phyloP scores from a whole-genome alignment of 257 asterid species.

The Solanum gandarillasii region DNA sequence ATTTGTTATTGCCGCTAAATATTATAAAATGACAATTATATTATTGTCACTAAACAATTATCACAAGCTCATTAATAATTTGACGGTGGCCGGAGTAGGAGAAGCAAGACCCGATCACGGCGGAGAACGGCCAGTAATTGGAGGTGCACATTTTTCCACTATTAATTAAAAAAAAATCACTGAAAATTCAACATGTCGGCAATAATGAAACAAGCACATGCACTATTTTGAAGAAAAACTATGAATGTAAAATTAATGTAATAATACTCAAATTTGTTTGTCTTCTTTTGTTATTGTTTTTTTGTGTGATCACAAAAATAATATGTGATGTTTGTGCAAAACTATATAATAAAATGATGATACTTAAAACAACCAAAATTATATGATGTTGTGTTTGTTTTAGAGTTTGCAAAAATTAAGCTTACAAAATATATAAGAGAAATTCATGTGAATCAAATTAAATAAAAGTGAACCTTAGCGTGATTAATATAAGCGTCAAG shows the following conservation, averaged over 20 bases:
- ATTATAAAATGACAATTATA: too few relatives aligned
- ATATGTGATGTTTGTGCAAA: slow-evolving; percentile 2
- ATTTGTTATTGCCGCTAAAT: too few relatives aligned
- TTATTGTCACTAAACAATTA: too few relatives aligned
- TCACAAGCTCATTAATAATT: background rate
- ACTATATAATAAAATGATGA: slow-evolving; percentile 3
- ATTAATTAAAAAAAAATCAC: background rate
- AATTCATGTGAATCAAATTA: background rate
- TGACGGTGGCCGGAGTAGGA: background rate
- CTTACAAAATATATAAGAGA: background rate
- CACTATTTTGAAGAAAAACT: background rate
- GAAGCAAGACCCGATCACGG: slow-evolving; percentile 13
- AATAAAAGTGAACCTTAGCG: background rate
- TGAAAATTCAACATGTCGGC: slow-evolving; percentile 17
- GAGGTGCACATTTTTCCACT: background rate
- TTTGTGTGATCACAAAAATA: background rate
- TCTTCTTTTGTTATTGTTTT: background rate
- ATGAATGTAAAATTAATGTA: background rate
- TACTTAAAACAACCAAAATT: background rate
- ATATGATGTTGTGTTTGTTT: background rate
- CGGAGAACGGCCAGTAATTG: slow-evolving; percentile 11
- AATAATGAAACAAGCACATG: slow-evolving; percentile 24
- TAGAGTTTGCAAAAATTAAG: background rate
- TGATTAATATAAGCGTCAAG: background rate
- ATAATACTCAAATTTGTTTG: background rate